Evolutionary conservation across 805 yeast genomes (phyloP).

Genomic region (Myxozyma geophila): DNA sequence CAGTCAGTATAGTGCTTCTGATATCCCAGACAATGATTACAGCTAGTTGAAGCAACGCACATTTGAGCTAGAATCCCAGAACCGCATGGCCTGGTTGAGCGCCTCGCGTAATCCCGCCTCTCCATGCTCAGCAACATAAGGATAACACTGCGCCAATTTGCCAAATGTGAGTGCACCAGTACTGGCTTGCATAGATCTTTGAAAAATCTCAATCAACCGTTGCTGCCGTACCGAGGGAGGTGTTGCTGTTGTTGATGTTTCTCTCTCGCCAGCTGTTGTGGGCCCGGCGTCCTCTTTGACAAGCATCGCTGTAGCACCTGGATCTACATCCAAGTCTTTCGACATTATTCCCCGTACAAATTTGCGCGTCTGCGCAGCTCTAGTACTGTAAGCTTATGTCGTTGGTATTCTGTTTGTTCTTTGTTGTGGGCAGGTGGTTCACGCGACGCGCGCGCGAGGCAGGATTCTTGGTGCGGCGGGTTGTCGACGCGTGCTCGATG

Average conservation of each 20-base stretch:
- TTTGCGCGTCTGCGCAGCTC: neutral
- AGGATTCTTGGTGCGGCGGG: neutral
- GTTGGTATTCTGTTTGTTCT: neutral
- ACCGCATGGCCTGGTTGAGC: conserved; percentile 56
- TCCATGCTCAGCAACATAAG: conserved; percentile 53
- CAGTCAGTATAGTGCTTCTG: neutral
- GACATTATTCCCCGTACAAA: neutral
- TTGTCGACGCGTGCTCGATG: neutral
- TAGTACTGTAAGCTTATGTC: neutral
- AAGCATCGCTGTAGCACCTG: neutral
- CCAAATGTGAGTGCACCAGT: conserved; percentile 57
- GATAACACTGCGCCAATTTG: conserved; percentile 59
- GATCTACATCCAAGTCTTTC: neutral
- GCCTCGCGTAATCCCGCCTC: conserved; percentile 57
- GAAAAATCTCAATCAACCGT: conserved; percentile 56
- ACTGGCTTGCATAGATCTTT: conserved; percentile 60
- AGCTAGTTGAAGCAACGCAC: conserved; percentile 7
- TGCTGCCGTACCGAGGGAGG: conserved; percentile 51
- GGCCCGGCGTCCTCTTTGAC: neutral
- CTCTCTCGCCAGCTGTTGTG: neutral
- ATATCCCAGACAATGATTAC: neutral
- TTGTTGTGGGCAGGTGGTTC: neutral
- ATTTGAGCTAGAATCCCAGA: conserved; percentile 53
- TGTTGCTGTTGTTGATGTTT: neutral
- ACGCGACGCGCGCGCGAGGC: neutral